Evolutionary conservation across 2,329 filamentous ascomycete species (phyloP), one percentile per base, ranked within the genome.

Genomic region (Fusarium humuli): DNA sequence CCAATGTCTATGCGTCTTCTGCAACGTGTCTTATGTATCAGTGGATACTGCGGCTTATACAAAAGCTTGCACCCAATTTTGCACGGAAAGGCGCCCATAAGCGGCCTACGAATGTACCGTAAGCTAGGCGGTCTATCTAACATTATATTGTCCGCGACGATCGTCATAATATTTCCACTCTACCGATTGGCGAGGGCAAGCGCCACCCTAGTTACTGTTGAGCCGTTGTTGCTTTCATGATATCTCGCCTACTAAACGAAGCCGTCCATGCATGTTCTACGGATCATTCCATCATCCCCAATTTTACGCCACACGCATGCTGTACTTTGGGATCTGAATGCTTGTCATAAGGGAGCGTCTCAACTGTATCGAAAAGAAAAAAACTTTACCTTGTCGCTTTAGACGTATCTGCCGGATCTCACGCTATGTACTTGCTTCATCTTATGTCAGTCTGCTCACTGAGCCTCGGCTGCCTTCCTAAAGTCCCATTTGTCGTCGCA

Each of bases 281-380:
- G 3, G 18, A 37, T 55, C 16, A 12, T 55, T 46, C 41, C 18
- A 34, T 55, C 16, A 9, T 9, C 29, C 41, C 52, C 41, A 46
- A 37, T 37, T 55, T 55, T 55, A 55, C 52, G 40, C 52, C 52
- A 34, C 52, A 27, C 22, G 18, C 52, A 37, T 55, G 41, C 41
- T 8, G 20, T 55, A 12, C 29, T 27, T 2, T 22, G 8, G 52
- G 41, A 46, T 46, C 22, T 11, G 14, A 46, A 55, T 55, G 52
- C 52, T 34, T 55, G 52, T 37, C 52, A 53, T 40, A 50, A 50
- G 48, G 37, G 7, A 16, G 6, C 9, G 20, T 44, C 41, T 44
- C 41, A 22, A 44, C 30, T 27, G 18, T 40, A 27, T 27, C 22
- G n/a, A n/a, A n/a, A 23, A 32, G 22, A 32, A 22, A 37, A 40